phyloP scores from a whole-genome alignment of 345 rosid genomes.

The Combretum micranthum region DNA sequence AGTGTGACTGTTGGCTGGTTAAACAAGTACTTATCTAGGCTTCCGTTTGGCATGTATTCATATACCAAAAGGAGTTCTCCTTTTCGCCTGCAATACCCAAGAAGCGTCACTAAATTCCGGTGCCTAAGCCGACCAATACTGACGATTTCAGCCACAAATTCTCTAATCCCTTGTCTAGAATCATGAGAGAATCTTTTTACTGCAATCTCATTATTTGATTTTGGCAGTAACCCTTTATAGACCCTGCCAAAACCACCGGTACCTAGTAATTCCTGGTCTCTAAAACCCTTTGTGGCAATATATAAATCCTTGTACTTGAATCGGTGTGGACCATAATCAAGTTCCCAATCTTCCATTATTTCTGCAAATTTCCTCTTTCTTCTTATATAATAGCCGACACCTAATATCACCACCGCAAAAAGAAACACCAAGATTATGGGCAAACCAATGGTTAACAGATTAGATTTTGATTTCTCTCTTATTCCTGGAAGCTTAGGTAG shows the following conservation, averaged over 20 bases:
- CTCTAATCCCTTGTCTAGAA: conserved; percentile 56
- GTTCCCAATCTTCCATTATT: conserved; percentile 67
- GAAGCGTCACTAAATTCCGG: no score
- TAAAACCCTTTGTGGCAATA: conserved; percentile 53
- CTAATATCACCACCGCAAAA: conserved; percentile 13
- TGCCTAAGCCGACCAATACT: no score
- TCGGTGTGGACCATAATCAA: conserved; percentile 46
- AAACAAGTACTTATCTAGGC: conserved; percentile 31
- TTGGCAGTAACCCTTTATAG: no score
- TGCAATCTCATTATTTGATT: no score
- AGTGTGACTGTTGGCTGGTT: conserved; percentile 17
- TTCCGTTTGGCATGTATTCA: no score
- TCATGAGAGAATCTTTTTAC: no score
- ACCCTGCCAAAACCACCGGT: conserved; percentile 70
- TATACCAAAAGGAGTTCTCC: no score
- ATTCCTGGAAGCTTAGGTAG: no score
- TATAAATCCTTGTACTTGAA: conserved; percentile 55
- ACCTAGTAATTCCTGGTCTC: conserved; percentile 48
- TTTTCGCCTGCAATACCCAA: no score
- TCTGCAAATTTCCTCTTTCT: no score
- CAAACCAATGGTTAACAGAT: conserved; percentile 34
- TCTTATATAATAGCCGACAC: conserved; percentile 14
- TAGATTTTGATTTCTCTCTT: conserved; percentile 21
- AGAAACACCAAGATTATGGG: conserved; percentile 26
- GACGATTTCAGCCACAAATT: conserved; percentile 37